Conservation (phyloP, 2,329 filamentous ascomycete genomes). For the Coleophoma cylindrospora region DNA sequence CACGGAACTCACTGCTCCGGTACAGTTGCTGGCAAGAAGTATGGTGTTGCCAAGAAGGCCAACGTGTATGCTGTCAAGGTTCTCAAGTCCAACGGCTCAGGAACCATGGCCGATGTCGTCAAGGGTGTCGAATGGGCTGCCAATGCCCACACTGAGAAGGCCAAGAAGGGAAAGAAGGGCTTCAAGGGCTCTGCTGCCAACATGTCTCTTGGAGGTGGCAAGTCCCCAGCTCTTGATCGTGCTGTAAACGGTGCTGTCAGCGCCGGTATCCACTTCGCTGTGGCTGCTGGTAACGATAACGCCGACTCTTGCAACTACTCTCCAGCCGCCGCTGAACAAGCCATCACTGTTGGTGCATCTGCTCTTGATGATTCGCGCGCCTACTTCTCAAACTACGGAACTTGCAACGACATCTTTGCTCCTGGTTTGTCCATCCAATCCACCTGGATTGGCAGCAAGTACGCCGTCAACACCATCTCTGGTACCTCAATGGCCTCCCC, state of each 20-base stretch:
- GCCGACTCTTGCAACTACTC: conserved; percentile 99
- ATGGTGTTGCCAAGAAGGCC: conserved; percentile 99
- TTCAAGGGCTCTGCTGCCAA: conserved; percentile 99
- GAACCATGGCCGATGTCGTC: conserved; percentile 97
- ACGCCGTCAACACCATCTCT: conserved; percentile 97
- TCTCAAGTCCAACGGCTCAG: conserved; percentile 92
- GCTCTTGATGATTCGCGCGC: conserved; percentile 92
- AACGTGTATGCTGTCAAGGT: conserved; percentile 97
- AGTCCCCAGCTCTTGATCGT: conserved; percentile 84
- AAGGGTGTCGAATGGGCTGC: conserved; percentile 97
- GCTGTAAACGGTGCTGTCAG: conserved; percentile 92
- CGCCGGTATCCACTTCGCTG: conserved; percentile 92
- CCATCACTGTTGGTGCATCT: conserved; percentile 93
- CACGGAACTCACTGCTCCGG: conserved; percentile 99
- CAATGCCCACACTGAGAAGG: conserved; percentile 69
- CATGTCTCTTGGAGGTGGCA: conserved; percentile 98
- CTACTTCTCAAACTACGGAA: conserved; percentile 99
- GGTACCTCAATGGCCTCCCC: conserved; percentile 99
- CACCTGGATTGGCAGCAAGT: conserved; percentile 96
- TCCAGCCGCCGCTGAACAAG: conserved; percentile 84
- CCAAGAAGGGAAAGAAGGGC: conserved; percentile 80
- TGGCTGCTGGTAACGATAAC: conserved; percentile 98
- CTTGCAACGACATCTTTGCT: conserved; percentile 99
- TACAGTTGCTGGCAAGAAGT: conserved; percentile 96
- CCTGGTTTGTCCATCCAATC: conserved; percentile 95